Evolutionary conservation across 805 yeast species (phyloP).

Genomic region (Komagataella kurtzmanii): DNA sequence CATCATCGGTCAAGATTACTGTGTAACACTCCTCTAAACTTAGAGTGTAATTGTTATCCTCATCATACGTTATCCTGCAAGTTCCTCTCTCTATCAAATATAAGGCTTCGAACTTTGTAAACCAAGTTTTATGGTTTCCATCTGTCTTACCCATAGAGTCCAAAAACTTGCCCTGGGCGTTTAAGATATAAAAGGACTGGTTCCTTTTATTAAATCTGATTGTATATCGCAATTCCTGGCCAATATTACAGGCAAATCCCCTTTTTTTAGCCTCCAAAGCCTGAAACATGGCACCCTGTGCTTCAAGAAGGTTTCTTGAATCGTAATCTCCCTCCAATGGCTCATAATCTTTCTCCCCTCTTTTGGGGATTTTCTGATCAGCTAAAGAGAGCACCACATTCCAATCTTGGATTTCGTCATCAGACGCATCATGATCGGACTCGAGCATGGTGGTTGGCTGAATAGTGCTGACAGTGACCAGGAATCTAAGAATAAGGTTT

Average conservation of each 20-base stretch:
- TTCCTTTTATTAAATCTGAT: conserved; percentile 11
- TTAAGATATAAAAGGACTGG: conserved; percentile 16
- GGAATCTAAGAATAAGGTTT: background rate
- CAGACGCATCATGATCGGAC: conserved; percentile 1
- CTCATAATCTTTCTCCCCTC: conserved; percentile 80
- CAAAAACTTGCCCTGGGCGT: conserved; percentile 60
- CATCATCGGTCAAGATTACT: conserved; percentile 25
- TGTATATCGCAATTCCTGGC: conserved; percentile 13
- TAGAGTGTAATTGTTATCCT: conserved; percentile 20
- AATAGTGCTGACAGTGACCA: background rate
- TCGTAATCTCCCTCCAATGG: conserved; percentile 28
- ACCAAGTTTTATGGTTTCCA: conserved; percentile 28
- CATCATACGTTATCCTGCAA: conserved; percentile 14
- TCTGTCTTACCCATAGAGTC: conserved; percentile 59
- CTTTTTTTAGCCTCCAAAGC: conserved; percentile 38
- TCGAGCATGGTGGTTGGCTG: background rate
- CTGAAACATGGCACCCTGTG: conserved; percentile 59
- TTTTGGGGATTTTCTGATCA: conserved; percentile 33
- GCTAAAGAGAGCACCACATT: conserved; percentile 18
- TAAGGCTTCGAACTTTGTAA: conserved; percentile 55
- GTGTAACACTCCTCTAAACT: conserved; percentile 56
- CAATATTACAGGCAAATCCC: conserved; percentile 19
- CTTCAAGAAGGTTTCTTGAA: conserved; percentile 24
- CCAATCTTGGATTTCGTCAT: conserved; percentile 38
- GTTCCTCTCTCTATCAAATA: conserved; percentile 78